Evolutionary conservation across 257 asterid genomes (phyloP).

Genomic region (Solanum dulcamara): DNA sequence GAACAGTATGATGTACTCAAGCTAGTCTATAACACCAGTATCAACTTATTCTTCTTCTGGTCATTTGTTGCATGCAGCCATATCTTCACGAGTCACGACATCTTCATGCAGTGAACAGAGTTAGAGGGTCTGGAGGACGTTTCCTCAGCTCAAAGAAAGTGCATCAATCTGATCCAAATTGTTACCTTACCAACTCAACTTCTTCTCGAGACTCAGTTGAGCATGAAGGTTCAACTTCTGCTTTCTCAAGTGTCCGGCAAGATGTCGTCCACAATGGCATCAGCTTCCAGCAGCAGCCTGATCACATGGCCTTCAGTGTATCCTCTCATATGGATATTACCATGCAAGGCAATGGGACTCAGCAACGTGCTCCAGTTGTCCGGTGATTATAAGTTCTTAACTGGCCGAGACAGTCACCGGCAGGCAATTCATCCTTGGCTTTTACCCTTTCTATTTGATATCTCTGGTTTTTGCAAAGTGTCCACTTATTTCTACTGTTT

Average conservation of each 20-base stretch:
- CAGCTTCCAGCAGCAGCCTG: constrained; percentile 18
- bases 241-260: constrained; percentile 4
- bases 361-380: constrained; percentile 45
- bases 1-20: neutral
- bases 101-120: constrained; percentile 82
- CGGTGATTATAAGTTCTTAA: constrained; percentile 33
- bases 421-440: constrained; percentile 99
- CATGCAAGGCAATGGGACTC: constrained; percentile 33
- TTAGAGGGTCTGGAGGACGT: constrained; percentile 87
- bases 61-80: constrained; percentile 43
- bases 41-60: too few species aligned
- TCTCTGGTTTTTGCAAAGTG: neutral
- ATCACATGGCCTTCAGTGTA: constrained; percentile 14
- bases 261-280: constrained; percentile 7
- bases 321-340: constrained; percentile 24
- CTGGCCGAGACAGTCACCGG: constrained; percentile 7
- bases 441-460: constrained; percentile 17
- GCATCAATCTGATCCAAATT: constrained; percentile 27
- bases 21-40: neutral
- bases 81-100: constrained; percentile 98
- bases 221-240: constrained; percentile 7
- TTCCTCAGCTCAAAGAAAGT: constrained; percentile 70
- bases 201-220: constrained; percentile 5
- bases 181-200: constrained; percentile 12
- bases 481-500: neutral